phyloP scores from a whole-genome alignment of 768 basidiomycete species.

The Suillus subluteus region DNA sequence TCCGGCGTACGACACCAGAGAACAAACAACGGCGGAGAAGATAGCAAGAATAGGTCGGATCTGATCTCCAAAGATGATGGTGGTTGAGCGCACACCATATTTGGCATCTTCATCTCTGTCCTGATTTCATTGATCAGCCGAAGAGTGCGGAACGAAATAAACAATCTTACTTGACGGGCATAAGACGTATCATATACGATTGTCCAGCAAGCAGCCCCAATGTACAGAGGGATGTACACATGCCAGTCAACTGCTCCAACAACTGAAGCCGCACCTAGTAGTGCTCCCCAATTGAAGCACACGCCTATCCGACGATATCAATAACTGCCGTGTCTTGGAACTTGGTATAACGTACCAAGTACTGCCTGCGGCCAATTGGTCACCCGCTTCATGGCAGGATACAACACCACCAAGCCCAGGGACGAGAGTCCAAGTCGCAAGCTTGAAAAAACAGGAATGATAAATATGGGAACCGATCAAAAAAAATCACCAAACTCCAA shows the following conservation, averaged over 20 bases:
- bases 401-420: conserved; percentile 17
- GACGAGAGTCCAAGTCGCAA: conserved; percentile 3
- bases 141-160: conserved; percentile 18
- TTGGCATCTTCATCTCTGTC: conserved; percentile 75
- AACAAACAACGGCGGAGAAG: conserved; percentile 57
- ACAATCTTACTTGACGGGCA: not conserved
- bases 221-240: not conserved
- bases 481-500: too few species aligned
- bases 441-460: not conserved
- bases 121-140: conserved; percentile 65
- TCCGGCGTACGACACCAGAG: conserved; percentile 52
- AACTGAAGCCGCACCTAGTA: not conserved
- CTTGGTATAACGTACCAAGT: conserved; percentile 21
- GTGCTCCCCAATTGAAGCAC: not conserved
- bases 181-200: not conserved
- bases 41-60: conserved; percentile 58
- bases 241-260: conserved; percentile 1
- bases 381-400: conserved; percentile 32
- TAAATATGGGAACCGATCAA: too few species aligned
- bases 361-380: conserved; percentile 35
- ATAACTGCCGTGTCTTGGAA: not conserved
- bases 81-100: conserved; percentile 76
- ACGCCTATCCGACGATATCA: not conserved
- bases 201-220: not conserved
- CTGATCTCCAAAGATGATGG: conserved; percentile 67